phyloP scores from a whole-genome alignment of 495 filamentous ascomycete species.

The Neurospora terricola region DNA sequence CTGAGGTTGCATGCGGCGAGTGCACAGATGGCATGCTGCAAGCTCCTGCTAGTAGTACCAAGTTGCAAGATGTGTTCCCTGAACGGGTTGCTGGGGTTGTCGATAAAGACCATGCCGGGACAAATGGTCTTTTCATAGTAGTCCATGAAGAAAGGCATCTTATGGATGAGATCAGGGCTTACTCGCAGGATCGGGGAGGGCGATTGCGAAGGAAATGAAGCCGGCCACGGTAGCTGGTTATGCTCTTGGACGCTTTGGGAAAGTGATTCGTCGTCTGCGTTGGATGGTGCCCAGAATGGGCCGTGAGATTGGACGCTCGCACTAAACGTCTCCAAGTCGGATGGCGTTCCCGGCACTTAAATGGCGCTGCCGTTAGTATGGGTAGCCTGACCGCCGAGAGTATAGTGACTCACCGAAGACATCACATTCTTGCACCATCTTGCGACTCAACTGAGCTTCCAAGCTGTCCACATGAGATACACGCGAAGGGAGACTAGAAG shows the following conservation, averaged over 20 bases:
- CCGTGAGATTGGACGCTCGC: slow-evolving; percentile 34
- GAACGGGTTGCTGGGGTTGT: slow-evolving; percentile 75
- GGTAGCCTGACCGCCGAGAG: neutral
- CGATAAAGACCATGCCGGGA: slow-evolving; percentile 82
- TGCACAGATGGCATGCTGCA: slow-evolving; percentile 88
- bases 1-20: slow-evolving; percentile 76
- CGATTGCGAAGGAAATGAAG: slow-evolving; percentile 17
- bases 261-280: slow-evolving; percentile 30
- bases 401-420: slow-evolving; percentile 29
- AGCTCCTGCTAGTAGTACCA: slow-evolving; percentile 64
- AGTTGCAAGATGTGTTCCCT: slow-evolving; percentile 73
- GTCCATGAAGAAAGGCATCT: slow-evolving; percentile 55
- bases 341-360: slow-evolving; percentile 27
- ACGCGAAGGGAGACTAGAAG: slow-evolving; percentile 38
- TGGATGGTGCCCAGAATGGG: slow-evolving; percentile 33
- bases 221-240: slow-evolving; percentile 12
- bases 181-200: slow-evolving; percentile 26
- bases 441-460: slow-evolving; percentile 35
- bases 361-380: slow-evolving; percentile 1
- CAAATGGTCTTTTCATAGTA: slow-evolving; percentile 86
- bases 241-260: slow-evolving; percentile 23
- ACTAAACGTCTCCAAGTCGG: slow-evolving; percentile 36
- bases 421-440: slow-evolving; percentile 37
- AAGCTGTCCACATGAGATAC: slow-evolving; percentile 29
- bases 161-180: slow-evolving; percentile 42